Percentiles rank a stretch among this genome's conserved stretches.
These are phyloP conservation scores for Aspergillus sp. DNA, from an alignment of 2,329 filamentous ascomycete genomes.

Conservation along the genomic window DNA sequence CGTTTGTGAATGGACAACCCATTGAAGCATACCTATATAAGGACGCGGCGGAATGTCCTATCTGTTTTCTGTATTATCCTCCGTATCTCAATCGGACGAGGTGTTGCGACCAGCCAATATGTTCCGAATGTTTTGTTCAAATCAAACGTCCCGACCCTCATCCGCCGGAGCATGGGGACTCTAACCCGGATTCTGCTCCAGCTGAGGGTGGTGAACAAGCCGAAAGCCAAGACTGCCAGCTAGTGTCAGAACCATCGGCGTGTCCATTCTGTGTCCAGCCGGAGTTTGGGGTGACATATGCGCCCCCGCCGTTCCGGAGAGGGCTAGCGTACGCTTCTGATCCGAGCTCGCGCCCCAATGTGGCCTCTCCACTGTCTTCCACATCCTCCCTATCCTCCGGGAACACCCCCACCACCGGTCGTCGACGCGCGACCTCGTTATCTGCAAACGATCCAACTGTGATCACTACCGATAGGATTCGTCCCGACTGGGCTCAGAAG, in stretches of 20 bases:
- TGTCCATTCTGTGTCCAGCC: constrained; percentile 95
- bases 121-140: constrained; percentile 98
- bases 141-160: constrained; percentile 94
- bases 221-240: constrained; percentile 53
- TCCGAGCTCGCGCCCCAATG: constrained; percentile 51
- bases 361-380: constrained; percentile 77
- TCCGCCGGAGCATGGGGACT: constrained; percentile 71
- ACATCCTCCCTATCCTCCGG: constrained; percentile 73
- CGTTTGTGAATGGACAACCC: constrained; percentile 90
- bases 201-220: constrained; percentile 36
- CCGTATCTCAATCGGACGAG: constrained; percentile 91
- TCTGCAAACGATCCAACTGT: constrained; percentile 83
- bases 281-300: constrained; percentile 95
- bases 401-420: constrained; percentile 40
- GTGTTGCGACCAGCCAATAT: constrained; percentile 94
- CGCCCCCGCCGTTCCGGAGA: constrained; percentile 82
- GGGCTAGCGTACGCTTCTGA: constrained; percentile 71
- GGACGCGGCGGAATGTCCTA: constrained; percentile 84
- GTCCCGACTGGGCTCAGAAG: constrained; percentile 93
- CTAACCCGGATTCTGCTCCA: constrained; percentile 43
- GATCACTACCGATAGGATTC: constrained; percentile 86
- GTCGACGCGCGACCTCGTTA: constrained; percentile 67
- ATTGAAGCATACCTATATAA: constrained; percentile 94
- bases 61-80: constrained; percentile 95
- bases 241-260: constrained; percentile 86